Conservation (phyloP, 164 flowering plant genomes). For the Piper betle region DNA sequence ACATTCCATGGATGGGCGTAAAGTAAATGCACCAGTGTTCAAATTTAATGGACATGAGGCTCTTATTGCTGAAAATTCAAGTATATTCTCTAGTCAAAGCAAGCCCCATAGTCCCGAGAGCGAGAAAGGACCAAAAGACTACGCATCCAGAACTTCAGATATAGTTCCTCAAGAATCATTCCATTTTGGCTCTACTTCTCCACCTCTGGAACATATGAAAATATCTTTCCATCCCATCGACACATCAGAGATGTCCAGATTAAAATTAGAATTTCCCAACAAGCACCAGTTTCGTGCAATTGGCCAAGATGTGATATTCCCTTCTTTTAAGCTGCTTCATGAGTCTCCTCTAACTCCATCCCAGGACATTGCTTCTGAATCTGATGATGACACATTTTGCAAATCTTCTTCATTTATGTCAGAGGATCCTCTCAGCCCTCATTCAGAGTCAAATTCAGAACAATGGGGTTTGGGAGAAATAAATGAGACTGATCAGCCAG, state of each 20-base stretch:
- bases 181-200: constrained; percentile 24
- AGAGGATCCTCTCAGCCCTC: constrained; percentile 43
- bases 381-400: constrained; percentile 80
- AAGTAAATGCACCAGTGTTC: constrained; percentile 14
- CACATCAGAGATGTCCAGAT: constrained; percentile 37
- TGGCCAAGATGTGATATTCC: constrained; percentile 35
- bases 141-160: neutral
- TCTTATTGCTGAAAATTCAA: neutral
- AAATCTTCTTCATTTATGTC: constrained; percentile 62
- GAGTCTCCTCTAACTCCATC: constrained; percentile 20
- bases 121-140: constrained; percentile 8
- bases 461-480: constrained; percentile 60
- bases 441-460: constrained; percentile 65
- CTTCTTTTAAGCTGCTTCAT: constrained; percentile 80
- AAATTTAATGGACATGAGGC: neutral
- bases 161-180: too few species aligned
- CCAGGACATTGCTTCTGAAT: constrained; percentile 38
- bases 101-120: constrained; percentile 13
- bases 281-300: constrained; percentile 23
- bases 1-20: constrained; percentile 31
- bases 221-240: constrained; percentile 64
- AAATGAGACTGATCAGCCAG: constrained; percentile 29
- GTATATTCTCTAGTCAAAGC: too few species aligned
- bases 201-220: constrained; percentile 85
- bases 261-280: constrained; percentile 58